Percentiles rank a stretch among this genome's conserved stretches.
Evolutionary conservation across 2,329 filamentous ascomycete genomes (phyloP).

Genomic region (Sporothrix luriei): DNA sequence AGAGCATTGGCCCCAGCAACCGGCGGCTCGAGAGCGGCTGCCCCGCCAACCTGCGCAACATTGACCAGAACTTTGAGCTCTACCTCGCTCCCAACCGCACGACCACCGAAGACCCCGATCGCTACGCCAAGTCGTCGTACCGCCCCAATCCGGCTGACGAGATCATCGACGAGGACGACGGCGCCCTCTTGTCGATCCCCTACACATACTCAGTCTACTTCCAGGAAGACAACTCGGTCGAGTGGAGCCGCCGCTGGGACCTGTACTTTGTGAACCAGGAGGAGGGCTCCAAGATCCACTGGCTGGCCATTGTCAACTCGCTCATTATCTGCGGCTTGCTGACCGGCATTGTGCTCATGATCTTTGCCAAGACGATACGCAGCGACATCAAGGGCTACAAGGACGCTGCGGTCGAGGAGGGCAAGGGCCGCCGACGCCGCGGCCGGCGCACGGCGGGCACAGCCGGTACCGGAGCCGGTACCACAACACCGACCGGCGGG

Average conservation of each 20-base stretch:
- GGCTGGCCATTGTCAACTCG: slow-evolving; percentile 86
- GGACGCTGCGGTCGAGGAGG: slow-evolving; percentile 67
- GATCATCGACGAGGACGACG: slow-evolving; percentile 62
- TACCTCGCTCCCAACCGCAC: slow-evolving; percentile 66
- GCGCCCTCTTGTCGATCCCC: slow-evolving; percentile 69
- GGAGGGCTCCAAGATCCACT: slow-evolving; percentile 79
- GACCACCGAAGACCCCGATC: slow-evolving; percentile 46
- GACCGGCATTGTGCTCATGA: slow-evolving; percentile 77
- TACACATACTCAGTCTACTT: slow-evolving; percentile 92
- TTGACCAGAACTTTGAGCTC: slow-evolving; percentile 68
- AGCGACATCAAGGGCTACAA: slow-evolving; percentile 76
- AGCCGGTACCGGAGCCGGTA: slow-evolving; percentile 42
- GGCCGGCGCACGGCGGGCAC: slow-evolving; percentile 43
- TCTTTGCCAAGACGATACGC: slow-evolving; percentile 75
- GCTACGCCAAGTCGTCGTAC: slow-evolving; percentile 63
- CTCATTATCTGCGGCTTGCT: slow-evolving; percentile 79
- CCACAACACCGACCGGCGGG: slow-evolving; percentile 46
- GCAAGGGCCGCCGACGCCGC: slow-evolving; percentile 59
- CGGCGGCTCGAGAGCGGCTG: slow-evolving; percentile 67
- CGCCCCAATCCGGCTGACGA: slow-evolving; percentile 57
- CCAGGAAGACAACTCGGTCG: slow-evolving; percentile 75
- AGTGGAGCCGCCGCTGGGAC: slow-evolving; percentile 86
- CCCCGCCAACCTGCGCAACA: slow-evolving; percentile 65
- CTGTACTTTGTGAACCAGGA: slow-evolving; percentile 87
- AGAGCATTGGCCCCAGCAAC: slow-evolving; percentile 68